Percentiles rank a stretch among this genome's conserved stretches.
These are phyloP conservation scores for Erigeron canadensis DNA, from an alignment of 129 eudicot species.

Conservation along the genomic window DNA sequence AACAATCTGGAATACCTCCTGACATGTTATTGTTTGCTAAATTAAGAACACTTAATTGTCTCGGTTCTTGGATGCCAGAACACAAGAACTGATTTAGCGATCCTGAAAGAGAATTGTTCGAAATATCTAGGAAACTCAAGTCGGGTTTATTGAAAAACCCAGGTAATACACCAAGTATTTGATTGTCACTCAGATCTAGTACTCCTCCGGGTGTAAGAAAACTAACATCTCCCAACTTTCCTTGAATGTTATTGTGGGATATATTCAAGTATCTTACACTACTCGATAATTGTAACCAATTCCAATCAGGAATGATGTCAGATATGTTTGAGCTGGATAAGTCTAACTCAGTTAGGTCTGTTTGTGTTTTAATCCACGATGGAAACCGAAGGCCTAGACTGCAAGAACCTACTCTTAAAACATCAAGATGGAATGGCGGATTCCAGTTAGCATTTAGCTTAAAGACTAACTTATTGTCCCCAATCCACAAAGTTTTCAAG, in stretches of 20 bases:
- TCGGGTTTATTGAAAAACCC: constrained; percentile 5
- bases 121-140: constrained; percentile 17
- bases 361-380: constrained; percentile 12
- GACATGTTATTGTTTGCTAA: constrained; percentile 32
- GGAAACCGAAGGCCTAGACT: constrained; percentile 18
- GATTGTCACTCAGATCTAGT: constrained; percentile 26
- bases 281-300: constrained; percentile 1
- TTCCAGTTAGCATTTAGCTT: constrained; percentile 8
- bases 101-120: constrained; percentile 35
- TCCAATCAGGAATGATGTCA: constrained; percentile 17
- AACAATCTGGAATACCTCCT: constrained; percentile 40
- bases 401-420: constrained; percentile 17
- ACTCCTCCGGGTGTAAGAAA: constrained; percentile 1
- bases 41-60: constrained; percentile 24
- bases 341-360: not conserved
- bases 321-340: constrained; percentile 15
- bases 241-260: constrained; percentile 16
- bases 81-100: constrained; percentile 22
- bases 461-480: constrained; percentile 4
- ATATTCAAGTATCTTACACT: not conserved
- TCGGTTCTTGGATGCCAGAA: not conserved
- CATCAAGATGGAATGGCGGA: constrained; percentile 10
- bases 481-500: constrained; percentile 5
- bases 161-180: constrained; percentile 16
- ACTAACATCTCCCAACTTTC: constrained; percentile 25